These are phyloP conservation scores for Acer saccharum DNA, from an alignment of 345 rosid genomes.

Conservation along the genomic window DNA sequence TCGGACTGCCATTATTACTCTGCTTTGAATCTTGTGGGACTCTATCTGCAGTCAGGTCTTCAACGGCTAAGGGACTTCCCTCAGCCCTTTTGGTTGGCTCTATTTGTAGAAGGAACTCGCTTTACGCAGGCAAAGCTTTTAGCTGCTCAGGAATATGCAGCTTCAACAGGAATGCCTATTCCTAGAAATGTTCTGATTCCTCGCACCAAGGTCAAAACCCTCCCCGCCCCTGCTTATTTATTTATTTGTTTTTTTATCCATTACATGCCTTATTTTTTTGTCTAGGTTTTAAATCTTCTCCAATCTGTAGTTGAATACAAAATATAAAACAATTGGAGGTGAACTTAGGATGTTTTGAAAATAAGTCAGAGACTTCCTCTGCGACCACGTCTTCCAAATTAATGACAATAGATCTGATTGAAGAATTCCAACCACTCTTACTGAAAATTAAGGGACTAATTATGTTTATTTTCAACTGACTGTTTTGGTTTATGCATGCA, in stretches of 20 bases:
- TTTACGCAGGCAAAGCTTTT: constrained; percentile 91
- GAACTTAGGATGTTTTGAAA: not conserved
- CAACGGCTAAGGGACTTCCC: constrained; percentile 80
- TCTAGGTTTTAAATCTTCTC: not conserved
- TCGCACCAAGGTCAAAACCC: constrained; percentile 81
- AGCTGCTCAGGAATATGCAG: constrained; percentile 94
- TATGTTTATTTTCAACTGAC: not conserved
- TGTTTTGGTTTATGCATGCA: not conserved
- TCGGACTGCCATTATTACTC: not conserved
- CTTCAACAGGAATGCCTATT: constrained; percentile 74
- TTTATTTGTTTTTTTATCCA: not conserved
- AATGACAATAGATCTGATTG: not conserved
- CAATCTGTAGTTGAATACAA: not conserved
- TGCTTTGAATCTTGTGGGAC: constrained; percentile 28
- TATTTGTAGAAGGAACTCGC: constrained; percentile 98
- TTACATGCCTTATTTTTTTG: not conserved
- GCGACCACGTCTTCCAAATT: not conserved
- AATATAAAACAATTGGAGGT: not conserved
- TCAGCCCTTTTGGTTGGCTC: constrained; percentile 93
- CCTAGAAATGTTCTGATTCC: constrained; percentile 96
- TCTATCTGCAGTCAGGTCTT: constrained; percentile 79
- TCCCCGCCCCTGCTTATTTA: not conserved
- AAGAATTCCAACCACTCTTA: not conserved
- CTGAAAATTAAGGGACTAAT: not conserved
- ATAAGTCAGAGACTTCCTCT: not conserved